Evolutionary conservation across 495 filamentous ascomycete species (phyloP).

Genomic region (Penicillium bovifimosum): DNA sequence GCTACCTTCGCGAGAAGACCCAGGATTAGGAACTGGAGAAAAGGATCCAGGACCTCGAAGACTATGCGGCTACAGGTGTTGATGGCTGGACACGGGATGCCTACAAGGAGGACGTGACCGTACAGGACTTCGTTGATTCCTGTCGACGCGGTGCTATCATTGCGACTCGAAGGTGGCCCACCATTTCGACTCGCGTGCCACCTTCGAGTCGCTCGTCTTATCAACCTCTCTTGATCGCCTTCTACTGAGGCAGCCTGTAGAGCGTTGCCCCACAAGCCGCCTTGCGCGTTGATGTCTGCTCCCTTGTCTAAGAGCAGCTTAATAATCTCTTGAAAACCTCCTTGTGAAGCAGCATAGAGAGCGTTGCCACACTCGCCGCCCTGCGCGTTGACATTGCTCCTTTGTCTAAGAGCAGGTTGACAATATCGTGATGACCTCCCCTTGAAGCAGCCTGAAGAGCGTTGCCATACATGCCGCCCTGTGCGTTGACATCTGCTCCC

Average conservation of each 20-base stretch:
- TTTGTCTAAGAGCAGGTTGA: not conserved
- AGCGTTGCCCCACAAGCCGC: constrained; percentile 20
- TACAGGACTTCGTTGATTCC: too few relatives aligned
- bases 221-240: constrained; percentile 6
- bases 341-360: constrained; percentile 20
- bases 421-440: constrained; percentile 10
- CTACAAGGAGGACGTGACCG: too few relatives aligned
- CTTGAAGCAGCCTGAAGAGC: constrained; percentile 27
- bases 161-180: too few relatives aligned
- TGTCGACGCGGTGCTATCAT: too few relatives aligned
- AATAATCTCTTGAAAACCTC: constrained; percentile 5
- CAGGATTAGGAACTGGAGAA: too few relatives aligned
- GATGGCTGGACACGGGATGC: too few relatives aligned
- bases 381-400: constrained; percentile 26
- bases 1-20: too few relatives aligned
- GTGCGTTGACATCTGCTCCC: constrained; percentile 25
- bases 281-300: constrained; percentile 24
- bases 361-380: constrained; percentile 21
- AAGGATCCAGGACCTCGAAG: too few relatives aligned
- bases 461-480: constrained; percentile 19
- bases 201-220: too few relatives aligned
- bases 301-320: constrained; percentile 8
- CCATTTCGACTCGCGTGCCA: too few relatives aligned
- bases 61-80: too few relatives aligned
- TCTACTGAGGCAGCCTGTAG: constrained; percentile 20